Base-by-base conservation (phyloP, 2,329 filamentous ascomycete genomes). In the Verticillium klebahnii region DNA sequence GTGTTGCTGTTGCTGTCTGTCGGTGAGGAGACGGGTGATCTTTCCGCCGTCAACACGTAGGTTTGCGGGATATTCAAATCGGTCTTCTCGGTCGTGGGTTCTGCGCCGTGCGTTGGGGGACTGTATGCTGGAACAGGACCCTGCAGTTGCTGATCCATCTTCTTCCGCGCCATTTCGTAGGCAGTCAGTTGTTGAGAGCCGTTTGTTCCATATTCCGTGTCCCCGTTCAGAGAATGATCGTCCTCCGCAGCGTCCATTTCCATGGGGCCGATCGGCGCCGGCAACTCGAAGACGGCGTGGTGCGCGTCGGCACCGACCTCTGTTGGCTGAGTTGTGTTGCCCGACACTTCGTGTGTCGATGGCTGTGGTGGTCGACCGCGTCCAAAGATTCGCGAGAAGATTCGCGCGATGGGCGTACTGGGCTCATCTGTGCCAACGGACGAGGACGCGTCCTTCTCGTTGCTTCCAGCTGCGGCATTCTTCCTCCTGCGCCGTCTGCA, bases 271-370 rank as follows among this genome's bases (percentile, higher is more conserved):
- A 73, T 65, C 0, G 78, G 78, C 5, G 75, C 82, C 1, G 82
- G 76, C 68, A 85, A 69, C 66, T 85, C 83, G 62, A 82, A 84
- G 3, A 83, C 77, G 63, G 83, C 78, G 45, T 82, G 80, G 58
- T 78, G 76, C 2, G 75, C 69, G 58, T 79, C 78, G 6, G 76
- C 77, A 5, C 70, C 77, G 4, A 80, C 75, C 65, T 76, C 78
- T 62, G 70, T 70, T 67, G 56, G 76, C 70, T 69, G 78, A 67
- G 23, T 66, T 64, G 54, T 74, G 70, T 54, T 73, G 66, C 61
- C 70, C 65, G 57, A 67, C 56, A 14, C 70, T 65, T 70, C 69
- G 29, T 70, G 68, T 15, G 62, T 57, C 1, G 71, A 69, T 25
- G 45, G 45, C 19, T 50, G 45, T 11, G n/a, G 45, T n/a, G 45